Base-by-base conservation (phyloP, 345 rosid species). In the Toxicodendron radicans region DNA sequence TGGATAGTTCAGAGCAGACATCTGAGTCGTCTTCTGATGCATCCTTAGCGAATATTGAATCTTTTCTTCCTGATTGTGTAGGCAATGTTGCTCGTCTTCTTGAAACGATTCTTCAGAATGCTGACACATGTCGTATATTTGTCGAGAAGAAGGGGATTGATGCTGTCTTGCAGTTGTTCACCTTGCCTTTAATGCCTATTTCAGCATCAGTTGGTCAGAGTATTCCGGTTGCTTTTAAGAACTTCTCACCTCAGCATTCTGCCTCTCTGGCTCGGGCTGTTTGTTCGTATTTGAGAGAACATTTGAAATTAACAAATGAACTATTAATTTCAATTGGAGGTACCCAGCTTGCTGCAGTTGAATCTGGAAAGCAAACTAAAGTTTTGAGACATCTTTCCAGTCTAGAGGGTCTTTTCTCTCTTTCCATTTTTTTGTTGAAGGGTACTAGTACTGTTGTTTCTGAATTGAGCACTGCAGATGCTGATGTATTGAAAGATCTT, bases 61-160 rank as follows among this genome's bases (percentile, higher is more conserved):
- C 79, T 60, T 90, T 90, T 78, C 93, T 95, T 76, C 96, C 96
- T 52, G 97, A 91, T 77, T 92, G 87, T 85, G 89, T 90, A 49
- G 79, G 80, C 80, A 91, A 95, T 85, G 88, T 78, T 78, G 91
- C 95, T 71, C 95, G 91, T 58, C 97, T 95, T 77, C 92, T 95
- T 76, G 99, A 95, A 79, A 87, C 96, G 59, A 82, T 95, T 79
- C 97, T 95, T 84, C 98, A 95, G 84, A 92, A 95, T 87, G 95
- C 97, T 33, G 98, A 92, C 75, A 91, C 94, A 33, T 95, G 98
- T 57, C 92, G 92, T 57, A 81, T 91, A 54, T 95, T 95, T 87
- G 90, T 95, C 76, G 98, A 95, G 86, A 95, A 89, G 86, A 92
- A 90, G 81, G 99, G 99, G 61, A 86, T 91, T 70, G 97, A 95